Percentiles rank a stretch among this genome's conserved stretches.
phyloP scores from a whole-genome alignment of 495 filamentous ascomycete genomes.

The Podospora pseudopauciseta region DNA sequence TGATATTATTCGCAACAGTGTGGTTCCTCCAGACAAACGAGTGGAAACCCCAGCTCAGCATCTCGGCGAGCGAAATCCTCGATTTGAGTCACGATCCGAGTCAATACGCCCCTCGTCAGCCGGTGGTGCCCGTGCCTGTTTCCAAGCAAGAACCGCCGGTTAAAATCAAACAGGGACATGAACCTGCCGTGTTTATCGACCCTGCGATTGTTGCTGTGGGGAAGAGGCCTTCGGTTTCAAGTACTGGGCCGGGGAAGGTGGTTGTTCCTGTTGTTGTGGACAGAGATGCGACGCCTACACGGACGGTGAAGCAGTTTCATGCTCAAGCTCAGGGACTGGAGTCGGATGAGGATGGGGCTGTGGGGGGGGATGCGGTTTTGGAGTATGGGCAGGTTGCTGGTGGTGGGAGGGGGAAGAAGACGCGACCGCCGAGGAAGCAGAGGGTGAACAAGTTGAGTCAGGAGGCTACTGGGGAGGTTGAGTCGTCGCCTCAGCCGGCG shows the following conservation, averaged over 20 bases:
- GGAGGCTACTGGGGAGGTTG: slow-evolving; percentile 24
- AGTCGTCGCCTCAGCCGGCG: slow-evolving; percentile 11
- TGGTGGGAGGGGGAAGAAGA: slow-evolving; percentile 29
- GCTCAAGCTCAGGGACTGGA: slow-evolving; percentile 6
- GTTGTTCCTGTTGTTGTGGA: slow-evolving; percentile 3
- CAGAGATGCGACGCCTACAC: slow-evolving; percentile 17
- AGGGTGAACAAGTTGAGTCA: slow-evolving; percentile 15
- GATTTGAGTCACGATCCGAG: slow-evolving; percentile 26
- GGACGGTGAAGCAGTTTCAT: slow-evolving; percentile 12
- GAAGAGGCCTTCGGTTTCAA: slow-evolving; percentile 29
- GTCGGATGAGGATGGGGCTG: slow-evolving; percentile 23
- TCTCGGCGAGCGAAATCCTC: slow-evolving; percentile 38
- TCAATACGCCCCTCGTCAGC: slow-evolving; percentile 21
- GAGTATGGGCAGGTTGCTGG: slow-evolving; percentile 18
- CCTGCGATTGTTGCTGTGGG: slow-evolving; percentile 54
- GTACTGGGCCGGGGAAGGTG: slow-evolving; percentile 17
- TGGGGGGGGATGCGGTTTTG: slow-evolving; percentile 13
- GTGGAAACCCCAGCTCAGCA: slow-evolving; percentile 36
- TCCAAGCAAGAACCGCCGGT: slow-evolving; percentile 4
- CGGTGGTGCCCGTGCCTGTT: neutral
- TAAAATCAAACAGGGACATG: too few species aligned
- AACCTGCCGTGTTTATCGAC: slow-evolving; percentile 41
- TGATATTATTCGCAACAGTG: slow-evolving; percentile 26
- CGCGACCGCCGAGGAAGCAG: slow-evolving; percentile 23
- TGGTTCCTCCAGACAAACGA: slow-evolving; percentile 27